These are phyloP conservation scores for Hansenula lynferdii DNA, from an alignment of 1,139 yeast genomes.

Conservation along the genomic window DNA sequence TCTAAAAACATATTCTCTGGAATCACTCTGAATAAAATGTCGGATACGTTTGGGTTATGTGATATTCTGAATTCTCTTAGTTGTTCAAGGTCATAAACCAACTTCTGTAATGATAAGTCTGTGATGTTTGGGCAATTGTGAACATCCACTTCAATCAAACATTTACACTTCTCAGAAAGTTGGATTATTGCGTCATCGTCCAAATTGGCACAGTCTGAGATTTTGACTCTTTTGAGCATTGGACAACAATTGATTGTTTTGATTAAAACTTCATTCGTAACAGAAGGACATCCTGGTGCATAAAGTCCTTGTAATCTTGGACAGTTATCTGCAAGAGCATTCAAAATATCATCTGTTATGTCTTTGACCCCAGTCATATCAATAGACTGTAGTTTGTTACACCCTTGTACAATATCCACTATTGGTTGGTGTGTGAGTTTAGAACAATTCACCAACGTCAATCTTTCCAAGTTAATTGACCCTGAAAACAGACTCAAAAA, in stretches of 20 bases:
- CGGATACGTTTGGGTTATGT: constrained; percentile 66
- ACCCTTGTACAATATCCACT: constrained; percentile 54
- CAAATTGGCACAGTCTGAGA: constrained; percentile 66
- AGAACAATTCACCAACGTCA: constrained; percentile 79
- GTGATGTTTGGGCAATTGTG: constrained; percentile 77
- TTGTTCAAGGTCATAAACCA: constrained; percentile 63
- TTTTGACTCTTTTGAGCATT: constrained; percentile 74
- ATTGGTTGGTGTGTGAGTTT: constrained; percentile 59
- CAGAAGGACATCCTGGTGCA: constrained; percentile 76
- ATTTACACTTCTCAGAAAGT: constrained; percentile 66
- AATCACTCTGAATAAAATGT: constrained; percentile 41
- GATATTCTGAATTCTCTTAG: constrained; percentile 82
- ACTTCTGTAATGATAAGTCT: constrained; percentile 52
- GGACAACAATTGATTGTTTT: constrained; percentile 60
- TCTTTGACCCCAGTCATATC: constrained; percentile 85
- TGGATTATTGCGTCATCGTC: constrained; percentile 63
- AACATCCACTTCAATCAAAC: constrained; percentile 85
- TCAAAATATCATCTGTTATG: constrained; percentile 61
- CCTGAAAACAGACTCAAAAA: constrained; percentile 51
- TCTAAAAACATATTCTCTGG: constrained; percentile 27
- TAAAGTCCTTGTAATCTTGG: constrained; percentile 82
- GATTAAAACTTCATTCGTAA: constrained; percentile 63
- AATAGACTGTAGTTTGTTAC: constrained; percentile 73
- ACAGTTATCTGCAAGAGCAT: constrained; percentile 69
- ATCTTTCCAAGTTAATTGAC: constrained; percentile 75